Conservation (phyloP, 345 rosid genomes). For the Populus pruinosa region DNA sequence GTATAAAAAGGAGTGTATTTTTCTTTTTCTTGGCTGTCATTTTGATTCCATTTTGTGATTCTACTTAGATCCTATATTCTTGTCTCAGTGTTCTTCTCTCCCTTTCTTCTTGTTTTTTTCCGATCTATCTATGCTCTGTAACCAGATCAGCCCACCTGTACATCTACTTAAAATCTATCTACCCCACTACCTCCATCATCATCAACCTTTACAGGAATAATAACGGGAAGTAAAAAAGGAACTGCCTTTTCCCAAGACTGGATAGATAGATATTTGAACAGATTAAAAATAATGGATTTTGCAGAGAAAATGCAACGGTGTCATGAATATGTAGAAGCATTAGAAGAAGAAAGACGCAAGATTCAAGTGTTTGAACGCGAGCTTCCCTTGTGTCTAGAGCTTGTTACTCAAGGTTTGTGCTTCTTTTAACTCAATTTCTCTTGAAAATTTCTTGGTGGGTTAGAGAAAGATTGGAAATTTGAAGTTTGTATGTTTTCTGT, state of each 20-base stretch:
- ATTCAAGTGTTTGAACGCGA: constrained; percentile 89
- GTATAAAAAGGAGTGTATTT: background rate
- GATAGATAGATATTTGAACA: background rate
- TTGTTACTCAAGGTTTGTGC: constrained; percentile 72
- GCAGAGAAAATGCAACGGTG: constrained; percentile 51
- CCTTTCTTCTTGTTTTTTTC: constrained; percentile 10
- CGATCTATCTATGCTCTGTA: constrained; percentile 47
- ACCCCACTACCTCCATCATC: background rate
- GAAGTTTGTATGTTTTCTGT: constrained; percentile 11
- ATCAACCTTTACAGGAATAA: background rate
- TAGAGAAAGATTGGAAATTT: background rate
- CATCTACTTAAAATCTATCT: background rate
- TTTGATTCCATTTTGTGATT: constrained; percentile 62
- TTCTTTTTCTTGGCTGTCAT: background rate
- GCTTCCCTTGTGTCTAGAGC: constrained; percentile 90
- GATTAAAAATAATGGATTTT: constrained; percentile 34
- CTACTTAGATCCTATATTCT: constrained; percentile 70
- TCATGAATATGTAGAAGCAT: constrained; percentile 58
- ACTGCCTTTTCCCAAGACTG: background rate
- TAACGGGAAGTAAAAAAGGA: background rate
- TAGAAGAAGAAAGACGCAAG: constrained; percentile 86
- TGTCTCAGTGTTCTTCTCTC: constrained; percentile 7
- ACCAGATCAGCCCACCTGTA: background rate
- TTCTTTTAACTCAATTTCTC: background rate
- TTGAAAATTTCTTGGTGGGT: background rate